phyloP scores from a whole-genome alignment of 2,329 filamentous ascomycete genomes.

The Microdochium nivale region DNA sequence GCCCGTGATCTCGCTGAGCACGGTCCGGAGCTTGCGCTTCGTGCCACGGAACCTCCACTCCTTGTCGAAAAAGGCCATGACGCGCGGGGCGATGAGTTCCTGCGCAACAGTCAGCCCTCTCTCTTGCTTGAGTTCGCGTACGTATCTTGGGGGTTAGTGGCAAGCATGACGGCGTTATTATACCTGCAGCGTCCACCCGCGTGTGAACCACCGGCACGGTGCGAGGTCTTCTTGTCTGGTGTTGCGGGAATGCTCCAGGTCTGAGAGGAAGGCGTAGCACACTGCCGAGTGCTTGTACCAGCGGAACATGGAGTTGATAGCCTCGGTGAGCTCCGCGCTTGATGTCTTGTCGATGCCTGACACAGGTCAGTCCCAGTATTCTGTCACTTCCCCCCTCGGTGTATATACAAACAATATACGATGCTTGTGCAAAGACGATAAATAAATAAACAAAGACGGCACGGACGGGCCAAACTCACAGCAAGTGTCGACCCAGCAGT shows the following conservation, averaged over 20 bases:
- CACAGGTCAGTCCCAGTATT: neutral
- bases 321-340: constrained; percentile 7
- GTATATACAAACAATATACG: no score
- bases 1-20: neutral
- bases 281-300: constrained; percentile 5
- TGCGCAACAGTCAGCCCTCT: neutral
- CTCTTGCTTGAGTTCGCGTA: no score
- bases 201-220: neutral
- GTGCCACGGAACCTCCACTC: constrained; percentile 1
- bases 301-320: constrained; percentile 10
- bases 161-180: no score
- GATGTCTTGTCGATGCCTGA: constrained; percentile 8
- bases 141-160: no score
- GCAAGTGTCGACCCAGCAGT: constrained; percentile 14
- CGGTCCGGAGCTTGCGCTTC: constrained; percentile 1
- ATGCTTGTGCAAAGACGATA: no score
- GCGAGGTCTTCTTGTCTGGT: neutral
- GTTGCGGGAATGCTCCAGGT: neutral
- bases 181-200: neutral
- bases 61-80: constrained; percentile 1
- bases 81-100: neutral
- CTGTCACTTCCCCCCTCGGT: no score
- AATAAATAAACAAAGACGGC: no score
- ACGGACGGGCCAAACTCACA: neutral
- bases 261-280: neutral